Evolutionary conservation across 345 rosid genomes (phyloP).

Genomic region (Sapria himalayana): DNA sequence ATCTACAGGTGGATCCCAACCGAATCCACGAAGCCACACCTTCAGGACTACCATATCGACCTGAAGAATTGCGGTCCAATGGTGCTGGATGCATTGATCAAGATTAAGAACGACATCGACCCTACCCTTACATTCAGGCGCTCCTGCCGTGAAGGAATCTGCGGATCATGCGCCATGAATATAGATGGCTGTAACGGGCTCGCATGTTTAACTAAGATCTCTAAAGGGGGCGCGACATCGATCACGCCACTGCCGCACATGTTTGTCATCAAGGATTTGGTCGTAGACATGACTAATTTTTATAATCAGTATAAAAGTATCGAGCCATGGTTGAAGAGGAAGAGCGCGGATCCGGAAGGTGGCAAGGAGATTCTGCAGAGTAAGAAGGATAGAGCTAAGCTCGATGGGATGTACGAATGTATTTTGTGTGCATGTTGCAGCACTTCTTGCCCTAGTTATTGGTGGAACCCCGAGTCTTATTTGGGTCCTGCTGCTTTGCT

Average conservation of each 20-base stretch:
- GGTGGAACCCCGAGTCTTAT: slow-evolving; percentile 97
- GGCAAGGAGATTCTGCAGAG: slow-evolving; percentile 82
- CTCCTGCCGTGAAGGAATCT: slow-evolving; percentile 91
- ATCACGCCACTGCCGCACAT: slow-evolving; percentile 81
- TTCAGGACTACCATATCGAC: slow-evolving; percentile 48
- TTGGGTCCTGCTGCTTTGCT: slow-evolving; percentile 90
- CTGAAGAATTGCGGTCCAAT: slow-evolving; percentile 86
- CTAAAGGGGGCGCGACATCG: slow-evolving; percentile 17
- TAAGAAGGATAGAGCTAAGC: slow-evolving; percentile 75
- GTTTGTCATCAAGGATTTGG: slow-evolving; percentile 89
- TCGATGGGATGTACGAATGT: slow-evolving; percentile 96
- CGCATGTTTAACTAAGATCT: slow-evolving; percentile 76
- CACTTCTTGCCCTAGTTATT: slow-evolving; percentile 86
- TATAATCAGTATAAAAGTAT: slow-evolving; percentile 94
- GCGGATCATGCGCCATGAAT: slow-evolving; percentile 95
- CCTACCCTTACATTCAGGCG: slow-evolving; percentile 84
- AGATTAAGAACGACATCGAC: slow-evolving; percentile 93
- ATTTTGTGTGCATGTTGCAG: slow-evolving; percentile 89
- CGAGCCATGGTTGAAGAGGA: slow-evolving; percentile 97
- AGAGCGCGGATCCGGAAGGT: slow-evolving; percentile 31
- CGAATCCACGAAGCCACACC: slow-evolving; percentile 48
- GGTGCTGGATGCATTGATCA: slow-evolving; percentile 87
- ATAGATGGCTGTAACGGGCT: slow-evolving; percentile 90
- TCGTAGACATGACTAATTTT: slow-evolving; percentile 90
- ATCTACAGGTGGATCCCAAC: slow-evolving; percentile 93